Evolutionary conservation across 768 basidiomycete species (phyloP), one percentile per base, ranked within the genome.

Genomic region (Lanmaoa rubissima): DNA sequence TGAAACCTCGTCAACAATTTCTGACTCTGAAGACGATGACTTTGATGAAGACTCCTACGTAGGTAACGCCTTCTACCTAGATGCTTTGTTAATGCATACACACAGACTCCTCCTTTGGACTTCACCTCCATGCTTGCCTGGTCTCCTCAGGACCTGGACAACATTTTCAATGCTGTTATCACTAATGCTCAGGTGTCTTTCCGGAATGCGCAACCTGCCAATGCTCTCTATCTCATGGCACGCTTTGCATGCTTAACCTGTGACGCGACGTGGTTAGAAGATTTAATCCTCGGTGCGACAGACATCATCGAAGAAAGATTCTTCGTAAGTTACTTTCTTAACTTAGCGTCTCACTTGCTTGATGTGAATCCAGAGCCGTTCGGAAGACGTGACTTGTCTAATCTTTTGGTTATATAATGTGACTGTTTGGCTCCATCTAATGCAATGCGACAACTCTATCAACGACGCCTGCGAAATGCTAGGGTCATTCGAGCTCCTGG

Each of bases 321-420:
- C 58, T 95, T 95, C 68, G 97, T 96, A 69, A 76, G 94, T 78
- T 24, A 52, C 32, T 40, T 36, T 43, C 46, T 55, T 44, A 35
- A 45, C 54, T 61, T 48, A 17, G 19, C 40, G 17, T 47, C 12
- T 52, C 42, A 14, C 45, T 50, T 61, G 32, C 47, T 63, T 47
- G 48, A 72, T 47, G 39, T 48, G 36, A 54, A 54, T 66, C 21
- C 51, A 98, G 95, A 85, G 76, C 65, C 85, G 83, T 59, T 81
- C 90, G 21, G 94, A 97, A 62, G 92, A 98, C 68, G 73, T 97
- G 32, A 85, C 91, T 5, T 86, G 84, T 66, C 79, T 96, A 26
- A 81, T 94, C 35, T 98, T 98, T 72, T 99, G 97, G 95, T 74
- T 96, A 45, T 92, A 94, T 74, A 99, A 99, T 70, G 82, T 85